A percentile compares a stretch with the other conserved stretches of the same genome.
These are phyloP conservation scores for Micractinium sp. DNA, from an alignment of 139 green algal genomes.

Conservation along the genomic window DNA sequence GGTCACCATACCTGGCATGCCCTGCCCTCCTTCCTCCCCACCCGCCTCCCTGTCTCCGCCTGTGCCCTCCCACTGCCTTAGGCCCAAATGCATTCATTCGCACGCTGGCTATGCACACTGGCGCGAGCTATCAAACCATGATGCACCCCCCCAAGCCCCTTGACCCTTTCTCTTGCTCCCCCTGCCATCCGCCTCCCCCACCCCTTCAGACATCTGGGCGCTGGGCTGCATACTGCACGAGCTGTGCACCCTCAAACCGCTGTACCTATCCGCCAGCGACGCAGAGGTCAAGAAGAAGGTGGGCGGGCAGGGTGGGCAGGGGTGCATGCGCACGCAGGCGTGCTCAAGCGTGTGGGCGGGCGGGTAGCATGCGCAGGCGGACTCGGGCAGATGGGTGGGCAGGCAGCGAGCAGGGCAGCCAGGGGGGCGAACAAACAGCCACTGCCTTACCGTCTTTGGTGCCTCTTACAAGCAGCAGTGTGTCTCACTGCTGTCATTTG, in stretches of 20 bases:
- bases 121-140: too few species aligned
- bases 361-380: too few species aligned
- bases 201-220: background rate
- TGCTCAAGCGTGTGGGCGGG: too few species aligned
- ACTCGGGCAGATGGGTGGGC: too few species aligned
- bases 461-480: background rate
- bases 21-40: too few species aligned
- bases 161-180: background rate
- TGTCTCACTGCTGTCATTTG: background rate
- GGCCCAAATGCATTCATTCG: too few species aligned
- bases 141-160: too few species aligned
- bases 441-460: background rate
- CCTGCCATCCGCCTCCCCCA: background rate
- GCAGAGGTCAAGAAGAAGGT: background rate
- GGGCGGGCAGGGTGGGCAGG: background rate
- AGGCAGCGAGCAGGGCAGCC: too few species aligned
- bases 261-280: background rate
- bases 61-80: too few species aligned
- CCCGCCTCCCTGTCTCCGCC: too few species aligned
- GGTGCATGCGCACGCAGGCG: background rate
- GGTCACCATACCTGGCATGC: too few species aligned
- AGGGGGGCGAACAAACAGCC: background rate
- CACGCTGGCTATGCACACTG: too few species aligned
- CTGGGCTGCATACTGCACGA: constrained; percentile 89
- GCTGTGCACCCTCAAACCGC: constrained; percentile 48